These are phyloP conservation scores for Kuraishia capsulata DNA, from an alignment of 805 yeast species.

Conservation along the genomic window DNA sequence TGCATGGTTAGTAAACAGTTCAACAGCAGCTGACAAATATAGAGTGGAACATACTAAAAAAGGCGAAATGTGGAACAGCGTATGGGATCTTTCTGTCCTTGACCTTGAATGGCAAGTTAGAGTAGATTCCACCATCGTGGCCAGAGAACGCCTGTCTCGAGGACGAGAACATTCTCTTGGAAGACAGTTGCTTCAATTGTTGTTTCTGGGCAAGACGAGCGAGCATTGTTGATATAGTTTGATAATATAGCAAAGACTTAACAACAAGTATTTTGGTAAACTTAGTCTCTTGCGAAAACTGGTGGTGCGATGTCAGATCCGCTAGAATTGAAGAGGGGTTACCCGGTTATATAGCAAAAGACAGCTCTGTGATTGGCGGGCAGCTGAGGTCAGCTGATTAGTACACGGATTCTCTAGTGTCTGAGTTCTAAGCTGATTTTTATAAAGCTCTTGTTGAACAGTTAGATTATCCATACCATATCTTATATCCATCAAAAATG, in stretches of 20 bases:
- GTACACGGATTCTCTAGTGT: neutral
- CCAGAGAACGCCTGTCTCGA: slow-evolving; percentile 27
- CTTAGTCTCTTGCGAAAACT: no score
- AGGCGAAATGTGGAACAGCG: slow-evolving; percentile 73
- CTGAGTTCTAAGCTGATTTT: no score
- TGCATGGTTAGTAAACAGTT: slow-evolving; percentile 3
- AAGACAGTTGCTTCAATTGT: slow-evolving; percentile 7
- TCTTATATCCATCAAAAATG: no score
- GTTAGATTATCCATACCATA: no score
- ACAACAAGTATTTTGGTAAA: slow-evolving; percentile 1
- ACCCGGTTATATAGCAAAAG: no score
- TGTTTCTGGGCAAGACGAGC: slow-evolving; percentile 19
- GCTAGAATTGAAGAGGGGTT: no score
- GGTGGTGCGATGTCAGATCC: no score
- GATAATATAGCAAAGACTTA: neutral
- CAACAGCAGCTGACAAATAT: neutral
- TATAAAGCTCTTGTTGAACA: no score
- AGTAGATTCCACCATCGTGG: slow-evolving; percentile 73
- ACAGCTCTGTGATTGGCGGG: no score
- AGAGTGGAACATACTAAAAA: slow-evolving; percentile 38
- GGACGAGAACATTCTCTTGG: slow-evolving; percentile 45
- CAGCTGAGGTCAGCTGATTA: no score
- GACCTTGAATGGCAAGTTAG: slow-evolving; percentile 90
- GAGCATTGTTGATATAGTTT: slow-evolving; percentile 12
- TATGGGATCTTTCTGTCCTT: slow-evolving; percentile 89